These are phyloP conservation scores for Ceratobasidium sp. DNA, from an alignment of 1,284 basidiomycete species.

Conservation along the genomic window DNA sequence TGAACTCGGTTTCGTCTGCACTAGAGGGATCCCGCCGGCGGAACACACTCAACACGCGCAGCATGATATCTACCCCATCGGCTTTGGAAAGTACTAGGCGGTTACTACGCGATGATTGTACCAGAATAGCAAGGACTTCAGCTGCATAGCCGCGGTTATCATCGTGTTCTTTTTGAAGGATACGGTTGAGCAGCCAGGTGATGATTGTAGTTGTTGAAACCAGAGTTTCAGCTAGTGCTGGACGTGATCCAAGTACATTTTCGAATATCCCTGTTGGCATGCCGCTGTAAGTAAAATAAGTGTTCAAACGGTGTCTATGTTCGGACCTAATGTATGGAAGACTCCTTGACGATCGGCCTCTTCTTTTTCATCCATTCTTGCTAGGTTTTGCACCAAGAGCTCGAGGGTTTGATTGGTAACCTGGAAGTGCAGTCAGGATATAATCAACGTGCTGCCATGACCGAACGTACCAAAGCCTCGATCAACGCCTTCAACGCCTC, in stretches of 20 bases:
- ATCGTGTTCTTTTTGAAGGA: slow-evolving; percentile 78
- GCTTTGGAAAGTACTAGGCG: slow-evolving; percentile 72
- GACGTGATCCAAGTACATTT: slow-evolving; percentile 89
- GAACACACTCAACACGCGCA: slow-evolving; percentile 88
- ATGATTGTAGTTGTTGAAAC: slow-evolving; percentile 81
- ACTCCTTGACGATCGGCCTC: slow-evolving; percentile 91
- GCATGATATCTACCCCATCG: slow-evolving; percentile 82
- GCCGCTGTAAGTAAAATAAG: slow-evolving; percentile 10
- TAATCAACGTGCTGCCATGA: background rate
- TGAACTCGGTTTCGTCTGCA: slow-evolving; percentile 93
- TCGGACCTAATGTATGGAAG: slow-evolving; percentile 83
- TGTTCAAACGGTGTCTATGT: slow-evolving; percentile 53
- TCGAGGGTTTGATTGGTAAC: slow-evolving; percentile 87
- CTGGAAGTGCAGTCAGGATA: slow-evolving; percentile 58
- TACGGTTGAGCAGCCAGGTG: slow-evolving; percentile 83
- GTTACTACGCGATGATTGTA: slow-evolving; percentile 79
- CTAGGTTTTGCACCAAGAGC: slow-evolving; percentile 89
- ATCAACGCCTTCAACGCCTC: slow-evolving; percentile 79
- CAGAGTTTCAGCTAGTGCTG: slow-evolving; percentile 76
- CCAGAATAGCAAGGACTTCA: slow-evolving; percentile 88
- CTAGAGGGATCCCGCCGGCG: slow-evolving; percentile 84
- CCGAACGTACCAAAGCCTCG: slow-evolving; percentile 73
- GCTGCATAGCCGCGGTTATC: slow-evolving; percentile 90
- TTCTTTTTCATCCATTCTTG: slow-evolving; percentile 83
- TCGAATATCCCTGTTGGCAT: slow-evolving; percentile 82